Evolutionary conservation across 2,329 filamentous ascomycete species (phyloP).

Genomic region (Fusarium sp.): DNA sequence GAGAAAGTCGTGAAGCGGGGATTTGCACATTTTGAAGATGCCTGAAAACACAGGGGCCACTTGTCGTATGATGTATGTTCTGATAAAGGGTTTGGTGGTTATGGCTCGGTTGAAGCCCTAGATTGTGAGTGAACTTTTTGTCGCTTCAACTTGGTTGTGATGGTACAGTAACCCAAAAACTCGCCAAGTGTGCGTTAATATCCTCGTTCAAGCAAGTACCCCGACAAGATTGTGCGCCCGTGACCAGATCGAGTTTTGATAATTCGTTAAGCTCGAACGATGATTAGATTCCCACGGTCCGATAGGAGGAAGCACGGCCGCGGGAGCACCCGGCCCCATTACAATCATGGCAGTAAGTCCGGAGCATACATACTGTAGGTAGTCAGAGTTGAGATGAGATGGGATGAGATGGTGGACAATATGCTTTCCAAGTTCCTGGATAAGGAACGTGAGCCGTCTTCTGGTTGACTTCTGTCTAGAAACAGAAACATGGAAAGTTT

Average conservation of each 20-base stretch:
- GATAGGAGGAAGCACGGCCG: slow-evolving; percentile 24
- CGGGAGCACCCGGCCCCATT: slow-evolving; percentile 32
- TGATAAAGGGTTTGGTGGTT: not conserved
- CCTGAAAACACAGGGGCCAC: not conserved
- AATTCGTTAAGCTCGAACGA: slow-evolving; percentile 12
- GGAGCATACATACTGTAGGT: not conserved
- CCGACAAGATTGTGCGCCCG: not conserved
- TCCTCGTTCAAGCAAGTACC: not conserved
- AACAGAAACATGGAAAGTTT: not conserved
- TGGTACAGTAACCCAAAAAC: not conserved
- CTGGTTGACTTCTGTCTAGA: not conserved
- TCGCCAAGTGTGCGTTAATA: not conserved
- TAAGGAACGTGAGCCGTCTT: not conserved
- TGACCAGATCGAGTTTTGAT: slow-evolving; percentile 1
- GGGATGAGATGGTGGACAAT: not conserved
- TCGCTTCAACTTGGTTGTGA: not conserved
- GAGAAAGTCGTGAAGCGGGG: slow-evolving; percentile 65
- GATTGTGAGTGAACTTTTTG: not conserved
- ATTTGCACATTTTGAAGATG: slow-evolving; percentile 61
- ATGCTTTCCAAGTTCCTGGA: not conserved
- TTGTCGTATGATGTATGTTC: not conserved
- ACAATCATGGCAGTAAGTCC: slow-evolving; percentile 3
- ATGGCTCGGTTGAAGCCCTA: not conserved
- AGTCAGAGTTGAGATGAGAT: not conserved
- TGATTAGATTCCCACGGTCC: slow-evolving; percentile 8